These are phyloP conservation scores for Fusarium brevicatenulatum DNA, from an alignment of 2,329 filamentous ascomycete genomes.

Conservation along the genomic window DNA sequence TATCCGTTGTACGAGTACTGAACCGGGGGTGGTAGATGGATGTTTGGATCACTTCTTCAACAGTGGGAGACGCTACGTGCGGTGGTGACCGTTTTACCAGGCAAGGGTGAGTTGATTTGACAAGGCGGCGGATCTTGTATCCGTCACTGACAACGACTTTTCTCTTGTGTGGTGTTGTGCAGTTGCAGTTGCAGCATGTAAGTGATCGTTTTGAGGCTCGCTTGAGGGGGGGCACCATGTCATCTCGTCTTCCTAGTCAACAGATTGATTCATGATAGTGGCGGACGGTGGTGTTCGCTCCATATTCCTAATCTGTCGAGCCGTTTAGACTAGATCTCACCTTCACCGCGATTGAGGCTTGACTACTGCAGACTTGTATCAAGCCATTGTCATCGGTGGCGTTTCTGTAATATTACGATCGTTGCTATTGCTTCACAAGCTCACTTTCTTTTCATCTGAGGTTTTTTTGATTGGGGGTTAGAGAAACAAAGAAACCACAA, in stretches of 20 bases:
- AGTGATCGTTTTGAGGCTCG: slow-evolving; percentile 30
- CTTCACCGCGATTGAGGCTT: slow-evolving; percentile 26
- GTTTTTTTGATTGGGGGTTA: background rate
- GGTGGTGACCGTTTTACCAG: slow-evolving; percentile 43
- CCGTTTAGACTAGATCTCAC: slow-evolving; percentile 23
- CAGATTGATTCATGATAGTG: slow-evolving; percentile 2
- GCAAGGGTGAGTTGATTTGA: slow-evolving; percentile 32
- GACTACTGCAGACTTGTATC: slow-evolving; percentile 1
- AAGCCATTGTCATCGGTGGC: slow-evolving; percentile 30
- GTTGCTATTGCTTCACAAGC: background rate
- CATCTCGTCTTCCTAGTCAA: background rate
- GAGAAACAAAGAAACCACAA: background rate
- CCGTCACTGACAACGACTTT: background rate
- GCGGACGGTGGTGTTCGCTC: slow-evolving; percentile 22
- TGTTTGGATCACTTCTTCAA: slow-evolving; percentile 35
- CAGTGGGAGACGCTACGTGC: slow-evolving; percentile 37
- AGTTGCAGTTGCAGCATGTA: slow-evolving; percentile 5
- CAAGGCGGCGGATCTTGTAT: slow-evolving; percentile 19
- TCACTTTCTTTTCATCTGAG: background rate
- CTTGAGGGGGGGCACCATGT: background rate
- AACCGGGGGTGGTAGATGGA: slow-evolving; percentile 1
- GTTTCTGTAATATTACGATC: slow-evolving; percentile 23
- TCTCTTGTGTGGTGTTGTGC: background rate
- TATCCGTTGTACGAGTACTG: slow-evolving; percentile 18
- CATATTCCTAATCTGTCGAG: slow-evolving; percentile 33